Evolutionary conservation across 306 rosid species (phyloP).

Genomic region (Sicyos edulis): DNA sequence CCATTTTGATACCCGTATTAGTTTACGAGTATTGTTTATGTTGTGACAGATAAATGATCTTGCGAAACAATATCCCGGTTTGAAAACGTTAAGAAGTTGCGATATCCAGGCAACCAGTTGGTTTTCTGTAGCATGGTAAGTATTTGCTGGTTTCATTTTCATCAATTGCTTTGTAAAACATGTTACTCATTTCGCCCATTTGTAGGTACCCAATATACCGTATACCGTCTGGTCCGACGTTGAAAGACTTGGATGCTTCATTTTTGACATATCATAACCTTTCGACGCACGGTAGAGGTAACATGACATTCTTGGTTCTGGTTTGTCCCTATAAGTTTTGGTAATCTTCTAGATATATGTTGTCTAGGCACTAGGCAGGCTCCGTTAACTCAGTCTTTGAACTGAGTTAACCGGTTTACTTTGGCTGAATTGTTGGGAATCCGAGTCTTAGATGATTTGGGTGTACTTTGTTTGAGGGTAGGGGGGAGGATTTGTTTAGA

Average conservation of each 20-base stretch:
- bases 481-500: no score
- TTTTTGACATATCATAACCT: slow-evolving; percentile 83
- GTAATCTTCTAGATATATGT: no score
- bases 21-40: slow-evolving; percentile 21
- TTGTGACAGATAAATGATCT: slow-evolving; percentile 69
- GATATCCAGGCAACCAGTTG: slow-evolving; percentile 77
- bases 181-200: slow-evolving; percentile 27
- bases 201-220: slow-evolving; percentile 93
- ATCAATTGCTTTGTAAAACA: not conserved
- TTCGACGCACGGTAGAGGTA: slow-evolving; percentile 69
- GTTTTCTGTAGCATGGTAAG: slow-evolving; percentile 91
- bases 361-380: no score
- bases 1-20: slow-evolving; percentile 19
- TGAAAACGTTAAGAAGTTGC: slow-evolving; percentile 77
- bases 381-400: no score
- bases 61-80: slow-evolving; percentile 48
- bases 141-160: slow-evolving; percentile 7
- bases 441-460: no score
- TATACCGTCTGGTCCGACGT: slow-evolving; percentile 81
- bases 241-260: slow-evolving; percentile 86
- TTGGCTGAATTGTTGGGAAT: no score
- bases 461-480: no score
- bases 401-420: no score
- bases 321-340: not conserved
- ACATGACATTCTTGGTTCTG: slow-evolving; percentile 4